Base-by-base conservation (phyloP, 495 filamentous ascomycete genomes). In the Xylaria curta region DNA sequence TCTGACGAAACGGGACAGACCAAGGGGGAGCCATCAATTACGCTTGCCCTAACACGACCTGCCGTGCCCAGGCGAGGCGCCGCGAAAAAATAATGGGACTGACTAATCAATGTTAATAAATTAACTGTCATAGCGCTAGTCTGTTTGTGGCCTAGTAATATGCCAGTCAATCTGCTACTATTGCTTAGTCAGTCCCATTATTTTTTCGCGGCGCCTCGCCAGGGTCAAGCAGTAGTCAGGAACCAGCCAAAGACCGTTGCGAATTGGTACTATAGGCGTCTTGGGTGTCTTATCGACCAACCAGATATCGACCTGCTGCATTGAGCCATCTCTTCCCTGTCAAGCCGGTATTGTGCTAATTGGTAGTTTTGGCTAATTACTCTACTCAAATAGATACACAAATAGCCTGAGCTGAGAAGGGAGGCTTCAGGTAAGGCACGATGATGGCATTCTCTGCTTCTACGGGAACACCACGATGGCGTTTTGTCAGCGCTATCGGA, bases 1-100 rank as follows among this genome's bases (percentile, higher is more conserved):
- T 24, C 24, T 46, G 33, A 28, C 38, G 33, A 68, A 65, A 71
- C 60, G 47, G 54, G 72, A 74, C 72, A 71, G 72, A 65, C 66
- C 38, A 51, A 36, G 62, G 44, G 10, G n/a, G 26, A 49, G 24
- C 42, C 4, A 36, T 24, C 21, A 53, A 53, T n/a, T 13, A 56
- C 33, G 58, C 58, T 60, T 60, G 33, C 3, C 58, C 58, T 19
- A n/a, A 38, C 58, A 38, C 2, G 58, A 38, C n/a, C 31, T 60
- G 21, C 31, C 56, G 56, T 21, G 24, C 56, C 56, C 15, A 60
- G n/a, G n/a, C n/a, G n/a, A n/a, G n/a, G n/a, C n/a, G n/a, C n/a
- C n/a, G n/a, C n/a, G n/a, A n/a, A n/a, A n/a, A n/a, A n/a, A n/a
- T n/a, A n/a, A n/a, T n/a, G n/a, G n/a, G n/a, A n/a, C n/a, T n/a